Evolutionary conservation across 805 yeast species (phyloP).

Genomic region (Ogataea paradorogensis): DNA sequence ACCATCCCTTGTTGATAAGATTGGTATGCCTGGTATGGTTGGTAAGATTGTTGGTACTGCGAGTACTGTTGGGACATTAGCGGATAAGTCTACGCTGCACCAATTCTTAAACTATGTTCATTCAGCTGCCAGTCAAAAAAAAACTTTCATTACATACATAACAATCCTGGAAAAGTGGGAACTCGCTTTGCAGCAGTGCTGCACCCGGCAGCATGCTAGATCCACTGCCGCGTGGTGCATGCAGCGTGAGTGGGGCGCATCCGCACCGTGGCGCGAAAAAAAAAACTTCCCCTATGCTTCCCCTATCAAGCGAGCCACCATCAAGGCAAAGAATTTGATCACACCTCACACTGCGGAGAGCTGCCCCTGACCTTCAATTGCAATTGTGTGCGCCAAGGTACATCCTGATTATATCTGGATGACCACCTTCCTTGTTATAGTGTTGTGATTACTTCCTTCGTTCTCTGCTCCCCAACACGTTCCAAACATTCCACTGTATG

Average conservation of each 20-base stretch:
- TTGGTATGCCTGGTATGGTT: slow-evolving; percentile 13
- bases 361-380: background rate
- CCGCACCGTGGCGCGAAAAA: slow-evolving; percentile 3
- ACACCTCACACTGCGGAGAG: background rate
- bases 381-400: no score
- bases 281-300: background rate
- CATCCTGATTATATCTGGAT: no score
- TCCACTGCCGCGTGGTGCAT: slow-evolving; percentile 12
- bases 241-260: slow-evolving; percentile 4
- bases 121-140: slow-evolving; percentile 5
- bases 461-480: no score
- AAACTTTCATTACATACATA: slow-evolving; percentile 11
- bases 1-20: slow-evolving; percentile 10
- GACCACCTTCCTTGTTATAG: no score
- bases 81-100: slow-evolving; percentile 7
- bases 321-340: background rate
- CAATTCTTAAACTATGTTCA: slow-evolving; percentile 1
- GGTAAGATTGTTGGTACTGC: slow-evolving; percentile 13
- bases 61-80: slow-evolving; percentile 16
- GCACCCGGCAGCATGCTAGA: slow-evolving; percentile 13
- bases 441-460: no score
- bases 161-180: slow-evolving; percentile 6
- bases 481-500: no score
- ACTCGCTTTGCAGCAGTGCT: slow-evolving; percentile 10
- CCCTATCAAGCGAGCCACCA: background rate